These are phyloP conservation scores for Boletellus ananas DNA, from an alignment of 768 basidiomycete genomes.

Conservation along the genomic window DNA sequence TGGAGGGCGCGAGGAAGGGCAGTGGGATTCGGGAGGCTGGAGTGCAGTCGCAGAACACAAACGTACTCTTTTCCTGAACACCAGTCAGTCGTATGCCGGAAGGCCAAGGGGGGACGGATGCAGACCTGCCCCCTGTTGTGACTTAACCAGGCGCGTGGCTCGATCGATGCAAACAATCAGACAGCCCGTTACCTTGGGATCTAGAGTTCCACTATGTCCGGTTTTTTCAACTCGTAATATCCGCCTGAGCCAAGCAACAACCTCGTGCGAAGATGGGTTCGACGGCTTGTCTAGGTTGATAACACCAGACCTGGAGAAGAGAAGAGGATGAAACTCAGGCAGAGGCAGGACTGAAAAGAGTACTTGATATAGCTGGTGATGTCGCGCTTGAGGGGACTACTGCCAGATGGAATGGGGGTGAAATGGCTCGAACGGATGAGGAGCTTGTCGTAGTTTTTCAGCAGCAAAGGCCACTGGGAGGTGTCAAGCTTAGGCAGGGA, in stretches of 20 bases:
- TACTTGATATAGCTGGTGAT: conserved; percentile 89
- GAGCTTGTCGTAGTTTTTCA: conserved; percentile 99
- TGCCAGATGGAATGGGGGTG: conserved; percentile 94
- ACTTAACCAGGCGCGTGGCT: conserved; percentile 95
- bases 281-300: conserved; percentile 99
- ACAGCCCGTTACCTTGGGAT: conserved; percentile 99
- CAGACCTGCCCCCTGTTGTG: conserved; percentile 94
- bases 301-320: conserved; percentile 77
- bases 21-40: conserved; percentile 72
- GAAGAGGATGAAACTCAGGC: background rate
- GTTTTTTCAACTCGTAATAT: conserved; percentile 97
- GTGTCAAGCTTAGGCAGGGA: conserved; percentile 80
- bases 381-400: conserved; percentile 93
- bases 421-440: conserved; percentile 95
- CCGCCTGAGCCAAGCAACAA: conserved; percentile 97
- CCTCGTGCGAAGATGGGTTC: conserved; percentile 98
- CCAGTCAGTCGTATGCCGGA: conserved; percentile 1
- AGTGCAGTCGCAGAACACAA: conserved; percentile 91
- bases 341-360: conserved; percentile 5
- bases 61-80: conserved; percentile 92
- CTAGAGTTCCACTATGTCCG: conserved; percentile 96
- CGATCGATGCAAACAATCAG: conserved; percentile 99
- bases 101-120: conserved; percentile 8
- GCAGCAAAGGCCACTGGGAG: conserved; percentile 93
- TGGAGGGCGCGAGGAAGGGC: conserved; percentile 91